Evolutionary conservation across 139 green algal species (phyloP), one percentile per base, ranked within the genome.

Genomic region (Auxenochlorella protothecoides): DNA sequence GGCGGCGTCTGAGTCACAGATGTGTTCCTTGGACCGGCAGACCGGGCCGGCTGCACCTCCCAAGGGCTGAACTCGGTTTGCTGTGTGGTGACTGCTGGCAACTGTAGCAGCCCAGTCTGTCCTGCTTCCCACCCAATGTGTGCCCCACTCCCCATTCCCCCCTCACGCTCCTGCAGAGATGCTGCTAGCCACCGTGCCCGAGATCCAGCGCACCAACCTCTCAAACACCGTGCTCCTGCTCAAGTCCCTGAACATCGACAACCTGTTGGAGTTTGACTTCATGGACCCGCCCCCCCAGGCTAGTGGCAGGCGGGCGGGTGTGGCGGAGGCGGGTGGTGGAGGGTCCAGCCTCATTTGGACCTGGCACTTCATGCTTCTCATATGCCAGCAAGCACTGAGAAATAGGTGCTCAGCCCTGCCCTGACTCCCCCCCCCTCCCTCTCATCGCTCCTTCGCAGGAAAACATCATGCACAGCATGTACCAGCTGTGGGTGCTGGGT

Each of bases 181-280:
- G 89, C 90, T 96, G 73, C 69, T 74, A 52, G 85, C 83, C 55
- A 86, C 73, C 5, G 90, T 97, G 63, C 95, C 95, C 7, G 95
- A 99, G 88, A 97, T 99, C 80, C 95, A 99, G 66, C 81, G 95
- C 63, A 98, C 95, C 71, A 98, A 98, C 83, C 89, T 99, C 14
- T 89, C 88, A 75, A 97, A 97, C 70, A 91, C 97, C 51, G 93
- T 98, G 80, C 88, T 99, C 73, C 90, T 98, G 87, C 81, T 98
- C 55, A 99, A 96, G 82, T 86, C 68, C 11, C 84, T 98, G 61
- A 92, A 91, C 63, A 91, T 99, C 44, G 85, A 98, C 74, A 90
- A 98, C 84, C 81, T 99, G 71, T 83, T 96, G 76, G 81, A 92
- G 59, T 99, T 99, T 79, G 92, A 91, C 71, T 99, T 98, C 85